Conservation (phyloP, 495 filamentous ascomycete genomes). For the Collariella sp. region DNA sequence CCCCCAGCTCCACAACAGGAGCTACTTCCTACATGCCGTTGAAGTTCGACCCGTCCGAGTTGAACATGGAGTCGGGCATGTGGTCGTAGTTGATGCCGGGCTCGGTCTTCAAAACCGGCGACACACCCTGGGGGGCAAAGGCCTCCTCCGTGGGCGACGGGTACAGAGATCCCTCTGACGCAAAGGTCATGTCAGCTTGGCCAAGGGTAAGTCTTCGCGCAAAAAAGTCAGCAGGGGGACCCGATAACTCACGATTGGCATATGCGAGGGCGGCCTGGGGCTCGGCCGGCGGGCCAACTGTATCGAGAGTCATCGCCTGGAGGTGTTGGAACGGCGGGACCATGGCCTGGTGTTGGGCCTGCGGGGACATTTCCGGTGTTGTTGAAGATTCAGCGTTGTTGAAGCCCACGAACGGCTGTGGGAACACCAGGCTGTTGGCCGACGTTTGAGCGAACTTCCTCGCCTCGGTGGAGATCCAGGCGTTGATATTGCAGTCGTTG, state of each 20-base stretch:
- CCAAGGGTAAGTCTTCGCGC: too few relatives aligned
- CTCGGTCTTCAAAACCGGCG: conserved; percentile 17
- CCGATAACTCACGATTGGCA: too few relatives aligned
- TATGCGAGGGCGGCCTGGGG: too few relatives aligned
- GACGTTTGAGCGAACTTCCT: conserved; percentile 32
- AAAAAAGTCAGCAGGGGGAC: too few relatives aligned
- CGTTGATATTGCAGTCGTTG: conserved; percentile 42
- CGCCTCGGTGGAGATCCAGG: conserved; percentile 40
- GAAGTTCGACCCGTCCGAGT: conserved; percentile 12
- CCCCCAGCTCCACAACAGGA: not conserved
- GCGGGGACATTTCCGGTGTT: too few relatives aligned
- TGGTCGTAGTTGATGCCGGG: conserved; percentile 24
- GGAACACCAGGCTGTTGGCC: conserved; percentile 24
- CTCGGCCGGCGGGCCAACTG: too few relatives aligned
- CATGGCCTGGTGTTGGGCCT: too few relatives aligned
- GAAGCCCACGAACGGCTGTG: conserved; percentile 22
- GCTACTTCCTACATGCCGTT: not conserved
- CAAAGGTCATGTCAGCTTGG: too few relatives aligned
- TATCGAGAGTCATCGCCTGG: too few relatives aligned
- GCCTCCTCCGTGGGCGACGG: conserved; percentile 15
- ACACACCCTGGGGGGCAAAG: conserved; percentile 12
- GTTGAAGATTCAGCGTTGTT: too few relatives aligned
- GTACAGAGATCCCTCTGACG: too few relatives aligned
- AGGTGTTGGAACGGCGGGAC: too few relatives aligned
- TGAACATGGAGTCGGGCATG: conserved; percentile 27